phyloP scores from a whole-genome alignment of 1,284 basidiomycete species.

The Ceratobasidium sp. region DNA sequence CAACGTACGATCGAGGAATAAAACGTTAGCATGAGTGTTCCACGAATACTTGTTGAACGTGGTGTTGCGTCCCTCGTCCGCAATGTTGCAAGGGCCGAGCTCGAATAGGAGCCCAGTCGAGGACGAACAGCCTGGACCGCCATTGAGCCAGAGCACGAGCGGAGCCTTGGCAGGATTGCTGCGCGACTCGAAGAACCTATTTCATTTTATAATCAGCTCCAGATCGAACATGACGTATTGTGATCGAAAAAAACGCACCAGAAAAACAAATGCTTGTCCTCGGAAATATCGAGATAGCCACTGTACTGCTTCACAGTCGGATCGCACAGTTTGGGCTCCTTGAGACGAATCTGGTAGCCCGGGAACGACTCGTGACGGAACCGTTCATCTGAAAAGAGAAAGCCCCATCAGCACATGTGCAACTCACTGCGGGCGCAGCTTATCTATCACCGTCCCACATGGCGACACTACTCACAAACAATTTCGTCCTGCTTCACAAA shows the following conservation, averaged over 20 bases:
- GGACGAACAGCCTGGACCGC: conserved; percentile 59
- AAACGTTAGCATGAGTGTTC: conserved; percentile 70
- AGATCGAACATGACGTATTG: conserved; percentile 42
- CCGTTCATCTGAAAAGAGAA: conserved; percentile 44
- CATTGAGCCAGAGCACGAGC: conserved; percentile 87
- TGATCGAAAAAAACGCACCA: conserved; percentile 66
- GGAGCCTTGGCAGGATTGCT: conserved; percentile 80
- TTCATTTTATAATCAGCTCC: neutral
- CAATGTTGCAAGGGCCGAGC: conserved; percentile 85
- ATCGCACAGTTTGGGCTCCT: conserved; percentile 79
- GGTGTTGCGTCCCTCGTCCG: conserved; percentile 75
- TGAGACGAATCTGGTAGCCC: conserved; percentile 47
- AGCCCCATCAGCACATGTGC: conserved; percentile 6
- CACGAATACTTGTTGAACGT: conserved; percentile 82
- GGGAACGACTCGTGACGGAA: conserved; percentile 49
- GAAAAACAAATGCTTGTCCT: conserved; percentile 89
- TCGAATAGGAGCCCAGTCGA: conserved; percentile 86
- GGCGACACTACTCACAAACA: conserved; percentile 44
- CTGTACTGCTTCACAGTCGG: conserved; percentile 86
- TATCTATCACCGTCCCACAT: neutral
- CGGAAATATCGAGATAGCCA: conserved; percentile 89
- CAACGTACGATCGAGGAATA: conserved; percentile 78
- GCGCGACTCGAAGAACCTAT: conserved; percentile 88
- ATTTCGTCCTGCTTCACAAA: conserved; percentile 48
- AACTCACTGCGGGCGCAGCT: conserved; percentile 30